Conservation (phyloP, 495 filamentous ascomycete species). For the Aspergillus biplanus region DNA sequence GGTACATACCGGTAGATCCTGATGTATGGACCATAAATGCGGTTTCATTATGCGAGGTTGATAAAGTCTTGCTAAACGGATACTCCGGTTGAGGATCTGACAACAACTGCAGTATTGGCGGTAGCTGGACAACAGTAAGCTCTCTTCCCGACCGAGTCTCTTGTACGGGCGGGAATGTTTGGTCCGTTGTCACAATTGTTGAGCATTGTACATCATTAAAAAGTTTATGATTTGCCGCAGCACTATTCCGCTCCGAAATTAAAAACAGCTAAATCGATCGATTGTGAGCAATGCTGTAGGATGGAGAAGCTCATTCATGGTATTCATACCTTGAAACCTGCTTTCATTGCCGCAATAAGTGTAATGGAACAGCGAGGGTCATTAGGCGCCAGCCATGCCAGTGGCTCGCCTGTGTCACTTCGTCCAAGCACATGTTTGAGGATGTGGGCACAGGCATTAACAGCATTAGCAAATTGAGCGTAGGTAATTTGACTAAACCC, state of each 20-base stretch:
- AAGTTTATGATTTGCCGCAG: slow-evolving; percentile 15
- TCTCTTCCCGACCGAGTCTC: slow-evolving; percentile 1
- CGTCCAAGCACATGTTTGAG: slow-evolving; percentile 9
- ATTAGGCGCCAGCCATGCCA: slow-evolving; percentile 21
- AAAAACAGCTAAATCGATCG: slow-evolving; percentile 10
- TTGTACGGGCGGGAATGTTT: slow-evolving; percentile 8
- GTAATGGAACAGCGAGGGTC: slow-evolving; percentile 15
- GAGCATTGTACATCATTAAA: slow-evolving; percentile 17
- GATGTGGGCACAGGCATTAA: slow-evolving; percentile 11
- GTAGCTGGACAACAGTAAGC: slow-evolving; percentile 13
- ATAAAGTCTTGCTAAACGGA: neutral
- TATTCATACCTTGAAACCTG: slow-evolving; percentile 15
- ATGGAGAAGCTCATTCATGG: neutral
- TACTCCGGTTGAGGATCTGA: slow-evolving; percentile 9
- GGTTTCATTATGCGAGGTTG: neutral
- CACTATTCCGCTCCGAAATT: slow-evolving; percentile 18
- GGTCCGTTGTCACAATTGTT: slow-evolving; percentile 16
- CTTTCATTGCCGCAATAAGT: slow-evolving; percentile 17
- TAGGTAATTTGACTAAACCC: slow-evolving; percentile 23
- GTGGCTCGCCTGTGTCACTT: slow-evolving; percentile 12
- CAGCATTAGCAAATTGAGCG: slow-evolving; percentile 27
- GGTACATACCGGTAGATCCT: slow-evolving; percentile 7
- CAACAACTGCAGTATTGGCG: slow-evolving; percentile 8
- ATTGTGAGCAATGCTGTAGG: slow-evolving; percentile 6
- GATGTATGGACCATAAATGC: slow-evolving; percentile 14